Evolutionary conservation across 257 asterid genomes (phyloP).

Genomic region (Plantago ovata): DNA sequence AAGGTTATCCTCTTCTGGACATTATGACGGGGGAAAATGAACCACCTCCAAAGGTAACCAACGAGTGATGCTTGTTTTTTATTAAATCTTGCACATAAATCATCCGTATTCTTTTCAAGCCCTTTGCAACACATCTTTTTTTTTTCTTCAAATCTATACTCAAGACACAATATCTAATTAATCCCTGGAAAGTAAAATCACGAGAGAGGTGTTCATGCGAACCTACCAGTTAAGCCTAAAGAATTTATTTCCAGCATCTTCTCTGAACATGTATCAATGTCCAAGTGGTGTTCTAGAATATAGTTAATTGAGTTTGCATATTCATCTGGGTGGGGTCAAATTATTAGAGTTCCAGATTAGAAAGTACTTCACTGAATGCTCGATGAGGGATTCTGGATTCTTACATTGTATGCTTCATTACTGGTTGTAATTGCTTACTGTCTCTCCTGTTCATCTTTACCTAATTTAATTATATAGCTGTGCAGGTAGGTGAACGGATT

Average conservation of each 20-base stretch:
- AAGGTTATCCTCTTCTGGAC: slow-evolving; percentile 64
- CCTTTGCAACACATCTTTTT: no score
- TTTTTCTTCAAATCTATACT: no score
- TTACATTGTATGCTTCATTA: no score
- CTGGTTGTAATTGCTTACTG: neutral
- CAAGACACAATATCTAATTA: no score
- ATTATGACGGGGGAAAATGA: slow-evolving; percentile 58
- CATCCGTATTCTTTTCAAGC: neutral
- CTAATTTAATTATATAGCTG: no score
- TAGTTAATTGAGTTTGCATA: neutral
- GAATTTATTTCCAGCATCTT: neutral
- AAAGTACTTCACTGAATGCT: no score
- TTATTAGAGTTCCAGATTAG: no score
- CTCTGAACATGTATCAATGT: neutral
- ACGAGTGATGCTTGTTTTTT: slow-evolving; percentile 6
- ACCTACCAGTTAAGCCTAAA: slow-evolving; percentile 2
- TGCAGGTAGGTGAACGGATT: slow-evolving; percentile 73
- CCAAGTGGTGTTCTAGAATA: neutral
- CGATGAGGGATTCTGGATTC: no score
- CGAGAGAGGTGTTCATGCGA: neutral
- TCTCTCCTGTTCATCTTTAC: slow-evolving; percentile 10
- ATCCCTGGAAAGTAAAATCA: slow-evolving; percentile 8
- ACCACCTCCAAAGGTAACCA: slow-evolving; percentile 57
- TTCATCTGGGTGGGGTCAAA: neutral
- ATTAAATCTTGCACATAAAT: slow-evolving; percentile 1